Evolutionary conservation across 2,329 filamentous ascomycete species (phyloP).

Genomic region (Xylaria polymorpha): DNA sequence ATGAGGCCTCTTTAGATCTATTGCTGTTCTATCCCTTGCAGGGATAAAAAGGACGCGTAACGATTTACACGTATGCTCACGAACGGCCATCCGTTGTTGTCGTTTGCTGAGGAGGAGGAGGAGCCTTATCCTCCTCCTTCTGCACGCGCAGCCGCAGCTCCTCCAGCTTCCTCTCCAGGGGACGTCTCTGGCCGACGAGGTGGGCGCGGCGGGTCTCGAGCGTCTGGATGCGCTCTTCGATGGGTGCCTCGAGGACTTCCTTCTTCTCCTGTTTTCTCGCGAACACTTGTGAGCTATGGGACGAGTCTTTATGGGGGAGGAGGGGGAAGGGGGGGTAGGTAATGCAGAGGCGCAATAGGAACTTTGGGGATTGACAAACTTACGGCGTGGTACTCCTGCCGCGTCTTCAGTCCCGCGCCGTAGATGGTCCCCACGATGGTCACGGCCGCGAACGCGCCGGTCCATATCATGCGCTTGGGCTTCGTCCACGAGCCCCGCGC

Average conservation of each 20-base stretch:
- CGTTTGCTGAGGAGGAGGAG: background rate
- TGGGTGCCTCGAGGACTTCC: slow-evolving; percentile 54
- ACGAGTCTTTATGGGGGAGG: background rate
- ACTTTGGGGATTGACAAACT: too few species aligned
- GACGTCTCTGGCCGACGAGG: slow-evolving; percentile 54
- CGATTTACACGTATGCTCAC: background rate
- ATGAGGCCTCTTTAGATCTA: background rate
- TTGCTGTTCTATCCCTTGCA: background rate
- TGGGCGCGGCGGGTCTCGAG: slow-evolving; percentile 57
- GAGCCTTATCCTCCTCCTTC: slow-evolving; percentile 48
- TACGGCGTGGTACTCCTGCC: slow-evolving; percentile 60
- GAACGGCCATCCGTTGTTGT: background rate
- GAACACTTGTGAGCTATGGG: background rate
- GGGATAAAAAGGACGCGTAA: background rate
- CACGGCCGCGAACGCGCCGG: slow-evolving; percentile 60
- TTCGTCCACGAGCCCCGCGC: slow-evolving; percentile 28
- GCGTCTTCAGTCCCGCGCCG: slow-evolving; percentile 62
- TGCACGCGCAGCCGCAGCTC: slow-evolving; percentile 55
- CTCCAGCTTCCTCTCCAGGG: slow-evolving; percentile 57
- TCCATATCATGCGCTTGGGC: slow-evolving; percentile 49
- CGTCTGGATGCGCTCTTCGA: slow-evolving; percentile 58
- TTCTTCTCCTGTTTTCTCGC: slow-evolving; percentile 46
- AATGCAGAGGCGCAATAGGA: too few species aligned
- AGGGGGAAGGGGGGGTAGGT: background rate
- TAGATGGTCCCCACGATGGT: slow-evolving; percentile 61